phyloP scores from a whole-genome alignment of 139 green algal genomes.

The Spirogloea muscicola region DNA sequence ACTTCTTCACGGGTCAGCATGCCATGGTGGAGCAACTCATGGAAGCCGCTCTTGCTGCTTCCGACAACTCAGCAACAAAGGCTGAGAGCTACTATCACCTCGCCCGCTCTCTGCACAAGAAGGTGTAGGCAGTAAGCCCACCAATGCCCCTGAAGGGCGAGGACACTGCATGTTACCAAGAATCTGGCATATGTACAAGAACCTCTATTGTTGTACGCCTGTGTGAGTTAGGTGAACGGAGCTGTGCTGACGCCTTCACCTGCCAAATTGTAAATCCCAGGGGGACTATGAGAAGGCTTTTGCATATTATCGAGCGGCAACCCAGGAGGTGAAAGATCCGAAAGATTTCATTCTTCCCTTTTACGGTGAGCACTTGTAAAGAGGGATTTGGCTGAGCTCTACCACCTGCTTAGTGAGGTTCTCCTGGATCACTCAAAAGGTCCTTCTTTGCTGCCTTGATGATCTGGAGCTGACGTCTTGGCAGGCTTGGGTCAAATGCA shows the following conservation, averaged over 20 bases:
- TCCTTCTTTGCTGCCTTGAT: too few relatives aligned
- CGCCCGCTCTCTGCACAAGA: conserved; percentile 57
- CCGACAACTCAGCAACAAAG: conserved; percentile 46
- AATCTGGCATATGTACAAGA: conserved; percentile 51
- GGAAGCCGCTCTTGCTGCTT: conserved; percentile 11
- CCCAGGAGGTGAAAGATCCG: conserved; percentile 7
- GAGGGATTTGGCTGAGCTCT: too few relatives aligned
- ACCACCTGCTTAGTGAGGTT: too few relatives aligned
- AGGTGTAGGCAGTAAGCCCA: too few relatives aligned
- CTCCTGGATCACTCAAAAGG: too few relatives aligned
- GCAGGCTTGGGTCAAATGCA: conserved; percentile 9
- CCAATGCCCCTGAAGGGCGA: too few relatives aligned
- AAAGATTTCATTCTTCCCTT: conserved; percentile 25
- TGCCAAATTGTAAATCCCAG: neutral
- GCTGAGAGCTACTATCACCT: conserved; percentile 55
- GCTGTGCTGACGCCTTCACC: neutral
- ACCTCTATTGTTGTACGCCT: conserved; percentile 8
- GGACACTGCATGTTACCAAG: neutral
- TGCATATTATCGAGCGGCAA: conserved; percentile 8
- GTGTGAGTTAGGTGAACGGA: neutral
- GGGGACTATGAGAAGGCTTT: conserved; percentile 25
- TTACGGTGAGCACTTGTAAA: conserved; percentile 6
- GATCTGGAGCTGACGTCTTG: too few relatives aligned
- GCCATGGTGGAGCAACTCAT: conserved; percentile 43
- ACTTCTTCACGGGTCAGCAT: conserved; percentile 58